Conservation (phyloP, 2,329 filamentous ascomycete species). For the Cercospora zeae-maydis region DNA sequence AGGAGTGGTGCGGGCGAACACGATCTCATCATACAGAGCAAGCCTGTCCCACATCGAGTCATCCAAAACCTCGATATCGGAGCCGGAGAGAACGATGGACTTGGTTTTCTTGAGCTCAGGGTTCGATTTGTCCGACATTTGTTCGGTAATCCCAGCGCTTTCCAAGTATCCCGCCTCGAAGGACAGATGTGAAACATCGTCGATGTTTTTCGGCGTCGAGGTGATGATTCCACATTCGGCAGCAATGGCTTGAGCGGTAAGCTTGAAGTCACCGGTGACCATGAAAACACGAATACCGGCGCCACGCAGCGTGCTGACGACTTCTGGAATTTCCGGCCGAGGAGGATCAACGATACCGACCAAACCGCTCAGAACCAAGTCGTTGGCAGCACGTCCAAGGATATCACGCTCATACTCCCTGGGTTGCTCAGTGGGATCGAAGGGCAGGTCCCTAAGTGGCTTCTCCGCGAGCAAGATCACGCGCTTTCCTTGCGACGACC, state of each 20-base stretch:
- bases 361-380: conserved; percentile 54
- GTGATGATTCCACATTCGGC: conserved; percentile 69
- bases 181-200: conserved; percentile 53
- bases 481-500: conserved; percentile 66
- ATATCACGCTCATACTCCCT: conserved; percentile 55
- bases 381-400: conserved; percentile 49
- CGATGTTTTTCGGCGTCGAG: conserved; percentile 47
- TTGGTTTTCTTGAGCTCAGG: conserved; percentile 11
- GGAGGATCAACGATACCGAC: conserved; percentile 60
- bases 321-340: conserved; percentile 57
- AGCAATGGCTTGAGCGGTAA: conserved; percentile 71
- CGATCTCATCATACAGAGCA: conserved; percentile 64
- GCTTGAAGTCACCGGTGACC: conserved; percentile 75
- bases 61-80: conserved; percentile 63
- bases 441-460: conserved; percentile 57
- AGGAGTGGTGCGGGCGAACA: conserved; percentile 72
- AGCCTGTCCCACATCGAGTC: conserved; percentile 67
- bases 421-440: conserved; percentile 47
- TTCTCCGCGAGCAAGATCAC: conserved; percentile 62
- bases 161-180: conserved; percentile 30
- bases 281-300: conserved; percentile 76
- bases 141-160: conserved; percentile 29
- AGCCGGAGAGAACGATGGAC: conserved; percentile 59
- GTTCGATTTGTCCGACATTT: conserved; percentile 18
- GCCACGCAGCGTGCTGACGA: conserved; percentile 59